Percentiles rank a stretch among this genome's conserved stretches.
phyloP scores from a whole-genome alignment of 2,329 filamentous ascomycete species.

The Colletotrichum salicis region DNA sequence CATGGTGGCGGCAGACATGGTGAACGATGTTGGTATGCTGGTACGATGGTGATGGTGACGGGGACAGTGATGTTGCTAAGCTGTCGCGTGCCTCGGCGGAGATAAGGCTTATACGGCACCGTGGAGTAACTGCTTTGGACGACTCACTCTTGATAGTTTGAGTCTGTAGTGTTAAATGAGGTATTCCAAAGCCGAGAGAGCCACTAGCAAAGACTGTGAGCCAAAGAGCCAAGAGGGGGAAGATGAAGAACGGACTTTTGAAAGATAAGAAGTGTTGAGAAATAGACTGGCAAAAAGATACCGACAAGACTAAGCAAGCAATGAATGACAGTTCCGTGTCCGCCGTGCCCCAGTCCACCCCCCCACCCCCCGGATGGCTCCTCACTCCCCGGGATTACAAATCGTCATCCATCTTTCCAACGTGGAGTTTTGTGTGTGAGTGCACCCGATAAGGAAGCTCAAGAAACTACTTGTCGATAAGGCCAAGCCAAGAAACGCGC shows the following conservation, averaged over 20 bases:
- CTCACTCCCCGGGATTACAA: conserved; percentile 29
- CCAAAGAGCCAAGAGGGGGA: neutral
- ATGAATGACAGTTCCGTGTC: neutral
- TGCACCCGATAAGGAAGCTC: conserved; percentile 33
- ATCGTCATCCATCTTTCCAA: conserved; percentile 31
- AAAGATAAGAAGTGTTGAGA: neutral
- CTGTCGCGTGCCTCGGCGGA: neutral
- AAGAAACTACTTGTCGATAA: conserved; percentile 23
- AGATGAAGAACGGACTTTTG: neutral
- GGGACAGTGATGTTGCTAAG: neutral
- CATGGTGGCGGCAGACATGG: conserved; percentile 16
- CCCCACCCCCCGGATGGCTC: neutral
- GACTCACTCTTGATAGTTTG: neutral
- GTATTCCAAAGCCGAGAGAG: neutral
- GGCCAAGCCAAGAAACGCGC: neutral
- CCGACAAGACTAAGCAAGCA: neutral
- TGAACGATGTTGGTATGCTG: neutral
- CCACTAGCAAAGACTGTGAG: neutral
- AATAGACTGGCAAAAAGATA: neutral
- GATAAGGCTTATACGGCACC: neutral
- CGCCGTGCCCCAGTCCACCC: neutral
- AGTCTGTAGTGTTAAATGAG: neutral
- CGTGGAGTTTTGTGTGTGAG: neutral
- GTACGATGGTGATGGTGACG: neutral
- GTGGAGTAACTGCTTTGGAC: neutral